phyloP scores from a whole-genome alignment of 495 filamentous ascomycete species.

The Aspergillus asperescens region DNA sequence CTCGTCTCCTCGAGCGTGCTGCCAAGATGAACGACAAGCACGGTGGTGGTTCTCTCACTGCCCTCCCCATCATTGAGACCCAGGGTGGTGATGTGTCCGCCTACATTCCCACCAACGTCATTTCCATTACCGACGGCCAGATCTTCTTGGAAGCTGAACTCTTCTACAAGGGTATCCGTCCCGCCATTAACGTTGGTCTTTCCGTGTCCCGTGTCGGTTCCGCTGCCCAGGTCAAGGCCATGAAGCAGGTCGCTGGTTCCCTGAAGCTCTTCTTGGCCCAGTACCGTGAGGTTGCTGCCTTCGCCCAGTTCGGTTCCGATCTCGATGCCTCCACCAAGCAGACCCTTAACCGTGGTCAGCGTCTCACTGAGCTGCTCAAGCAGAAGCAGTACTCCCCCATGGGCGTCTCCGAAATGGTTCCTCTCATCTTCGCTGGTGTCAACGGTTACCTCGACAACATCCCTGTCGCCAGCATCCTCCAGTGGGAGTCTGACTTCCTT shows the following conservation, averaged over 20 bases:
- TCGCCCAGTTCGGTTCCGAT: conserved; percentile 99
- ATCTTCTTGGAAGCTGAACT: conserved; percentile 99
- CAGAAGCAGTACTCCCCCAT: conserved; percentile 99
- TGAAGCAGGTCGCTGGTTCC: conserved; percentile 99
- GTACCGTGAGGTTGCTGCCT: conserved; percentile 99
- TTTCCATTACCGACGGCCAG: conserved; percentile 99
- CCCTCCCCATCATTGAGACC: conserved; percentile 97
- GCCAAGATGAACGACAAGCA: conserved; percentile 98
- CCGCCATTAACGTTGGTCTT: conserved; percentile 99
- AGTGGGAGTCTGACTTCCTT: conserved; percentile 92
- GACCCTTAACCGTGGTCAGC: conserved; percentile 97
- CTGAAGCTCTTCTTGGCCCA: conserved; percentile 99
- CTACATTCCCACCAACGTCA: conserved; percentile 99
- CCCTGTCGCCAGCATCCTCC: conserved; percentile 78
- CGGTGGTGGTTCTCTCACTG: conserved; percentile 94
- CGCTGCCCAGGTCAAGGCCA: conserved; percentile 99
- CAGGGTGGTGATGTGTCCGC: conserved; percentile 99
- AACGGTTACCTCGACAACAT: conserved; percentile 88
- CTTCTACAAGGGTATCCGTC: conserved; percentile 99
- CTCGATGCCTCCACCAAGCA: conserved; percentile 98
- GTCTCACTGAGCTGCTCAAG: conserved; percentile 98
- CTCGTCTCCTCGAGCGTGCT: conserved; percentile 97
- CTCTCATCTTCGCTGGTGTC: conserved; percentile 98
- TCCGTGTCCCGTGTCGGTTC: conserved; percentile 99
- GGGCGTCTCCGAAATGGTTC: conserved; percentile 99